Conservation (phyloP, 768 basidiomycete species). For the Russula emetica region DNA sequence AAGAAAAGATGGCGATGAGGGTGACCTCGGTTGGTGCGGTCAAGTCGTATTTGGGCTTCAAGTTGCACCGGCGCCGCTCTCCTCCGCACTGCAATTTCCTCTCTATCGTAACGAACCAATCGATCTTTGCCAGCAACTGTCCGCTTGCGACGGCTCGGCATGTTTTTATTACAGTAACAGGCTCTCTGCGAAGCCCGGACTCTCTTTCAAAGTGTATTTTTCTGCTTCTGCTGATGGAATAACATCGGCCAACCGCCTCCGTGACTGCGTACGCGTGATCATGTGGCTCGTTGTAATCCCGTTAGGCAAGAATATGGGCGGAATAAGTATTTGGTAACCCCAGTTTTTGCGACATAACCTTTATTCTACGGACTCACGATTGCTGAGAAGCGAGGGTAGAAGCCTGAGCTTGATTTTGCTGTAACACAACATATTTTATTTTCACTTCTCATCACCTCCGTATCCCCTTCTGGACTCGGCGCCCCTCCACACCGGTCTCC, state of each 20-base stretch:
- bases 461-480: conserved; percentile 9
- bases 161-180: neutral
- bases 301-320: too few species aligned
- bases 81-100: too few species aligned
- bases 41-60: neutral
- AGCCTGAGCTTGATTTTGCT: conserved; percentile 1
- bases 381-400: neutral
- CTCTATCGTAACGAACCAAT: neutral
- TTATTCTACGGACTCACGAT: too few species aligned
- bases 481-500: neutral
- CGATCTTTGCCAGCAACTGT: neutral
- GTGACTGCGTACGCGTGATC: neutral
- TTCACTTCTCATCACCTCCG: conserved; percentile 6
- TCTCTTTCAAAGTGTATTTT: too few species aligned
- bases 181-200: neutral
- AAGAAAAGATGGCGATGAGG: neutral
- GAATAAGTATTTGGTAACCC: too few species aligned
- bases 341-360: too few species aligned
- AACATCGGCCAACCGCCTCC: neutral
- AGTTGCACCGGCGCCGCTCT: neutral
- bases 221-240: neutral
- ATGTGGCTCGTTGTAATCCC: too few species aligned
- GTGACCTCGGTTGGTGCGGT: conserved; percentile 1
- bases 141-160: neutral
- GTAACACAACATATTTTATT: neutral